Percentiles rank a stretch among this genome's conserved stretches.
phyloP scores from a whole-genome alignment of 257 asterid species.

The Solanum tacnaense region DNA sequence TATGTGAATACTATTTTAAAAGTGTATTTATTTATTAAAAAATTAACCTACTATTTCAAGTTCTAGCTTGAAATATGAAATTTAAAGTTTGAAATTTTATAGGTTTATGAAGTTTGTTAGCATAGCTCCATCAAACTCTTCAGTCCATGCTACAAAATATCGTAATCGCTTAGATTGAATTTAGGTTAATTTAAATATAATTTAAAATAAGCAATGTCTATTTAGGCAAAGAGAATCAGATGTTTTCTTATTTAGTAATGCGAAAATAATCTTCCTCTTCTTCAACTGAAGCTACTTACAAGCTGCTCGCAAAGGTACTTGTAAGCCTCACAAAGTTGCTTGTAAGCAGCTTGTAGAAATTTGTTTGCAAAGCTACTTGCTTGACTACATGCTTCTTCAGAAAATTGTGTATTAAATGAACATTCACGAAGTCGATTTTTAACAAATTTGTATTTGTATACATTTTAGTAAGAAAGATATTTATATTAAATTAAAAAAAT shows the following conservation, averaged over 20 bases:
- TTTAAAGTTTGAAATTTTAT: background rate
- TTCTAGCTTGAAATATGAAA: background rate
- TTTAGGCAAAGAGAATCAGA: background rate
- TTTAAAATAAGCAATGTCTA: background rate
- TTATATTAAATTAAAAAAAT: too few relatives aligned
- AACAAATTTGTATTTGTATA: background rate
- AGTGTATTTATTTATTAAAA: background rate
- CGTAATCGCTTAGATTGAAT: background rate
- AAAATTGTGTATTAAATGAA: background rate
- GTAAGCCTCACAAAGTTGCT: too few relatives aligned
- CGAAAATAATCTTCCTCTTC: background rate
- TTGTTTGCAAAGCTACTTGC: background rate
- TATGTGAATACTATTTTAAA: background rate
- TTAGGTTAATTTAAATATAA: background rate
- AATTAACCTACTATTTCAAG: background rate
- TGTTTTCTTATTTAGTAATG: background rate
- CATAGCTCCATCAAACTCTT: background rate
- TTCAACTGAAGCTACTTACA: too few relatives aligned
- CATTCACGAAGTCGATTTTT: background rate
- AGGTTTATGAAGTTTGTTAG: background rate
- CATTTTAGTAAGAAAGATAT: background rate
- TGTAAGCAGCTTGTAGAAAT: background rate
- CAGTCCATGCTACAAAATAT: background rate
- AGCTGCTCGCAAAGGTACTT: background rate
- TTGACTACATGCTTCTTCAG: too few relatives aligned